Evolutionary conservation across 1,139 yeast genomes (phyloP).

Genomic region (Diutina ranongensis): DNA sequence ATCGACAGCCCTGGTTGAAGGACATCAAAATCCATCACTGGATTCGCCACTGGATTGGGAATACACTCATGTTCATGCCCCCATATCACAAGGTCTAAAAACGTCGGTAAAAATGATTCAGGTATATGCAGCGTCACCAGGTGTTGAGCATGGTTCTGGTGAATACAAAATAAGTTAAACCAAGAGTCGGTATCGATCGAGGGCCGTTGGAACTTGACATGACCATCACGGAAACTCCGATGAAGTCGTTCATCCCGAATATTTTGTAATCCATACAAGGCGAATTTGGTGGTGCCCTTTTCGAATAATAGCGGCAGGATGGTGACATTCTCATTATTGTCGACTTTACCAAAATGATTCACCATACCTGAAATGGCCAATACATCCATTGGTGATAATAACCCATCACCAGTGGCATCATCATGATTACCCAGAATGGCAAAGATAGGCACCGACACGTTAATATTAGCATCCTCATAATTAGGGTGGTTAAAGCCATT

Average conservation of each 20-base stretch:
- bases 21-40: conserved; percentile 62
- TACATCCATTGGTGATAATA: conserved; percentile 82
- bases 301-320: conserved; percentile 72
- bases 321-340: conserved; percentile 62
- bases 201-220: conserved; percentile 72
- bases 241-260: conserved; percentile 83
- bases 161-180: conserved; percentile 85
- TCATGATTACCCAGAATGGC: conserved; percentile 96
- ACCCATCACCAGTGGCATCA: conserved; percentile 84
- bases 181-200: conserved; percentile 46
- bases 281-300: conserved; percentile 73
- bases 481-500: conserved; percentile 60
- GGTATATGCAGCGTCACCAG: conserved; percentile 76
- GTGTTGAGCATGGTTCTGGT: conserved; percentile 79
- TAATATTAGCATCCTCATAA: conserved; percentile 83
- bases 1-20: conserved; percentile 93
- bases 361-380: conserved; percentile 72
- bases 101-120: conserved; percentile 70
- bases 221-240: conserved; percentile 70
- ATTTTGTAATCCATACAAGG: conserved; percentile 81
- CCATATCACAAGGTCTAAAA: conserved; percentile 80
- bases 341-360: conserved; percentile 82
- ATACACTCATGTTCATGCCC: conserved; percentile 98
- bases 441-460: conserved; percentile 85
- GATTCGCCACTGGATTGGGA: conserved; percentile 56